Percentiles rank a stretch among this genome's conserved stretches.
phyloP scores from a whole-genome alignment of 2,329 filamentous ascomycete genomes.

The Blumeria graminis region DNA sequence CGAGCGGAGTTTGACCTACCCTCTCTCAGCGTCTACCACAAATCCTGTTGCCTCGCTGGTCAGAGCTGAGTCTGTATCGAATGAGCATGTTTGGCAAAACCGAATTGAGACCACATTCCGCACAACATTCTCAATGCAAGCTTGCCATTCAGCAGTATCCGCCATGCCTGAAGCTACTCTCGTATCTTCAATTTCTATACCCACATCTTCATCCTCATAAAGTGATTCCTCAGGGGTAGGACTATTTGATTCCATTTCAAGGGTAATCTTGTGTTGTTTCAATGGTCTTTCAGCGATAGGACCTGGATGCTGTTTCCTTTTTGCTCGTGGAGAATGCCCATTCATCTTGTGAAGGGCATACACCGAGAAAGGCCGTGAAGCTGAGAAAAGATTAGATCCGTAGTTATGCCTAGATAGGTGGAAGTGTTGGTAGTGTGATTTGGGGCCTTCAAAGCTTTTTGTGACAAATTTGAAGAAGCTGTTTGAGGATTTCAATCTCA shows the following conservation, averaged over 20 bases:
- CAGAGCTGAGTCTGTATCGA: conserved; percentile 87
- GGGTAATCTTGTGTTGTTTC: conserved; percentile 14
- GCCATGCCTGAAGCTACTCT: conserved; percentile 19
- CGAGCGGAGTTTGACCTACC: conserved; percentile 19
- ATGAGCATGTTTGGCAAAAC: conserved; percentile 93
- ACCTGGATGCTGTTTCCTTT: conserved; percentile 15
- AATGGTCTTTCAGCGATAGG: conserved; percentile 11
- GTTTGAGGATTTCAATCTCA: too few relatives aligned
- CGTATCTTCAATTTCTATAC: conserved; percentile 15
- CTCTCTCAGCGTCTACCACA: conserved; percentile 81
- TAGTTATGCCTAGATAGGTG: not conserved
- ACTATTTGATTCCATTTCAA: conserved; percentile 15
- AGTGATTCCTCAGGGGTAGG: conserved; percentile 14
- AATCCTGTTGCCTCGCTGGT: conserved; percentile 94
- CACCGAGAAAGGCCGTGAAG: not conserved
- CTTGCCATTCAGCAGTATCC: conserved; percentile 70
- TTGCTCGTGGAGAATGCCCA: conserved; percentile 11
- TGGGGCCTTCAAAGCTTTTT: too few relatives aligned
- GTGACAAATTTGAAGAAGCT: too few relatives aligned
- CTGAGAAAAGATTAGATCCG: not conserved
- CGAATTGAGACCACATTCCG: conserved; percentile 95
- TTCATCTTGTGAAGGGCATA: conserved; percentile 8
- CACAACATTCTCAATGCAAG: conserved; percentile 81
- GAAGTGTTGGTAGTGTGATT: too few relatives aligned
- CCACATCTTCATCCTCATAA: conserved; percentile 15